Evolutionary conservation across 2,329 filamentous ascomycete genomes (phyloP).

Genomic region (Aspergillus tamarii): DNA sequence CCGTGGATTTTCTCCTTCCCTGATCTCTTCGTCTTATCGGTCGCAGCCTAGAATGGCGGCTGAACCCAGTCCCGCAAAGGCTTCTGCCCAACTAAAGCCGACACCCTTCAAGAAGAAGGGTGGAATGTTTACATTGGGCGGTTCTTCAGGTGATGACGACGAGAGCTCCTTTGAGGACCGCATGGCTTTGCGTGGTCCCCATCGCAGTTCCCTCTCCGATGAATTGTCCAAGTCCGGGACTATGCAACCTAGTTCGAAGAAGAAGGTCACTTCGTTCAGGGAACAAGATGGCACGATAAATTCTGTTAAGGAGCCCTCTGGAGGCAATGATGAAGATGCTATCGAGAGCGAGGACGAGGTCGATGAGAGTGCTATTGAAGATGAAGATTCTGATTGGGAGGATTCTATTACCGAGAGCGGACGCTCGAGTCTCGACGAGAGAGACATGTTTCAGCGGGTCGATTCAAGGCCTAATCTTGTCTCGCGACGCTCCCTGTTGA

Average conservation of each 20-base stretch:
- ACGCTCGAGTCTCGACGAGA: constrained; percentile 79
- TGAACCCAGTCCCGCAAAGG: constrained; percentile 55
- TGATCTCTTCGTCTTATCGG: constrained; percentile 69
- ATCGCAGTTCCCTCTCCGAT: constrained; percentile 59
- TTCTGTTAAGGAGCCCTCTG: constrained; percentile 60
- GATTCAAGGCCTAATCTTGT: constrained; percentile 84
- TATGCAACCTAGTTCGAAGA: constrained; percentile 45
- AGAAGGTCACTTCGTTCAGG: constrained; percentile 83
- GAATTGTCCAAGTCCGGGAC: constrained; percentile 51
- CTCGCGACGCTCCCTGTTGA: constrained; percentile 85
- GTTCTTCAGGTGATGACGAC: constrained; percentile 83
- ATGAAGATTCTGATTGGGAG: constrained; percentile 66
- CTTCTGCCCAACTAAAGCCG: constrained; percentile 64
- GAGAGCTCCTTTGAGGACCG: constrained; percentile 72
- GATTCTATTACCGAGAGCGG: constrained; percentile 78
- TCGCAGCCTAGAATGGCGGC: constrained; percentile 60
- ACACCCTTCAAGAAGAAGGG: constrained; percentile 65
- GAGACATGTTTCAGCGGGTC: constrained; percentile 82
- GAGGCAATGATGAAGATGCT: constrained; percentile 58
- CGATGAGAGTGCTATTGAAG: constrained; percentile 81
- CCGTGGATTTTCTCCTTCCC: constrained; percentile 81
- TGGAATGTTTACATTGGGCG: constrained; percentile 71
- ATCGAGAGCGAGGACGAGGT: constrained; percentile 68
- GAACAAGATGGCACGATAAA: constrained; percentile 72
- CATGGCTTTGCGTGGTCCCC: constrained; percentile 56